Evolutionary conservation across 1,284 basidiomycete genomes (phyloP).

Genomic region (Ceratobasidium sp.): DNA sequence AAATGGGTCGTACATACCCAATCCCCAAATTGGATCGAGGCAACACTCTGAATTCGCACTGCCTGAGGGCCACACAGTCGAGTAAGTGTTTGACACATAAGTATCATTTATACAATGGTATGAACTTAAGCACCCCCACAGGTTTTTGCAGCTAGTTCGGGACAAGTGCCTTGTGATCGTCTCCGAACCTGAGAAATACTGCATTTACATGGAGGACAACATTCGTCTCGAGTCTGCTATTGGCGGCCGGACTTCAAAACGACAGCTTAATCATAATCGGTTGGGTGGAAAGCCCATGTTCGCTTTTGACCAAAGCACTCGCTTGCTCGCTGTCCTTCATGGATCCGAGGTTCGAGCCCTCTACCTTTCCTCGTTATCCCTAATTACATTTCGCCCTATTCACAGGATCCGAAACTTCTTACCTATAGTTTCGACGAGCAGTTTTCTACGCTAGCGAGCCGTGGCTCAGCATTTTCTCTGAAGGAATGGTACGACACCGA

Average conservation of each 20-base stretch:
- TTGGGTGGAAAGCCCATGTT: slow-evolving; percentile 25
- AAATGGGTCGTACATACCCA: slow-evolving; percentile 25
- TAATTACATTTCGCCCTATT: not conserved
- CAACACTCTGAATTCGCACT: slow-evolving; percentile 25
- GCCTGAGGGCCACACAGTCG: slow-evolving; percentile 5
- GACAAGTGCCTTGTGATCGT: too few relatives aligned
- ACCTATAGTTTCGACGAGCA: slow-evolving; percentile 8
- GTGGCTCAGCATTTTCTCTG: slow-evolving; percentile 5
- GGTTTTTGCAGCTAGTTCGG: slow-evolving; percentile 23
- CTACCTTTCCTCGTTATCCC: not conserved
- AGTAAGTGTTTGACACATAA: not conserved
- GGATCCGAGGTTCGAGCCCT: slow-evolving; percentile 1
- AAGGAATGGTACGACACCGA: slow-evolving; percentile 44
- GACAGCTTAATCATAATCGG: slow-evolving; percentile 5
- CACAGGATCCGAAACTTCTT: not conserved
- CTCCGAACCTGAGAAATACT: slow-evolving; percentile 7
- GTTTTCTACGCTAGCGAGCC: not conserved
- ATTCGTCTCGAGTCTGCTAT: not conserved
- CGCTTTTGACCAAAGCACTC: slow-evolving; percentile 25
- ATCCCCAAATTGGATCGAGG: slow-evolving; percentile 8
- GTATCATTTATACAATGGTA: too few relatives aligned
- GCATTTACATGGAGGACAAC: slow-evolving; percentile 36
- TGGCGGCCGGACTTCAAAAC: not conserved
- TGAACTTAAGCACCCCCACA: not conserved
- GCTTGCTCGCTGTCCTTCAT: not conserved